Percentiles rank a stretch among this genome's conserved stretches.
These are phyloP conservation scores for Botrytis pseudocinerea DNA, from an alignment of 2,329 filamentous ascomycete genomes.

Conservation along the genomic window DNA sequence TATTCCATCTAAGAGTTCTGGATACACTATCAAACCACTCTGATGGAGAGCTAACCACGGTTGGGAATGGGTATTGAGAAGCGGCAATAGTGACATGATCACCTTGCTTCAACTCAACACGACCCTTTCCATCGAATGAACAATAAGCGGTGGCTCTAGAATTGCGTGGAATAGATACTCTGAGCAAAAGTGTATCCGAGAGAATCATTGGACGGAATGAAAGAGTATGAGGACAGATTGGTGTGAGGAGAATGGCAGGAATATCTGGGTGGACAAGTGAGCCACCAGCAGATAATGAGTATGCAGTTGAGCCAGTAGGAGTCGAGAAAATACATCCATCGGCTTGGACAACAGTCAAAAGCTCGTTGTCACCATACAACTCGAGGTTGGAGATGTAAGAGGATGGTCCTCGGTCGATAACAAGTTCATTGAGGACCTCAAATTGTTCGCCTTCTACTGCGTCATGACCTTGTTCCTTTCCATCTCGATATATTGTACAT, in stretches of 20 bases:
- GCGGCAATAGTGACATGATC: slow-evolving; percentile 96
- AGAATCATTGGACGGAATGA: slow-evolving; percentile 98
- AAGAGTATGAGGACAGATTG: slow-evolving; percentile 95
- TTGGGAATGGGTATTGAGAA: slow-evolving; percentile 95
- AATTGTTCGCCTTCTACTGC: slow-evolving; percentile 92
- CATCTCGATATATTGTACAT: slow-evolving; percentile 87
- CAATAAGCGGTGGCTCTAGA: slow-evolving; percentile 94
- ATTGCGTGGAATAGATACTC: slow-evolving; percentile 79
- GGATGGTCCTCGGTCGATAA: slow-evolving; percentile 95
- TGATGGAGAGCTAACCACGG: slow-evolving; percentile 81
- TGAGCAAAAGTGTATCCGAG: slow-evolving; percentile 89
- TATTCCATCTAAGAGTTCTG: slow-evolving; percentile 92
- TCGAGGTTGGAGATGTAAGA: slow-evolving; percentile 97
- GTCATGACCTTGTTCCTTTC: slow-evolving; percentile 58
- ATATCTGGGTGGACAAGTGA: slow-evolving; percentile 96
- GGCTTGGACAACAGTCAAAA: slow-evolving; percentile 92
- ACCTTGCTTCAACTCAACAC: slow-evolving; percentile 87
- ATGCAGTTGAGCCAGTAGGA: slow-evolving; percentile 90
- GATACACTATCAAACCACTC: slow-evolving; percentile 98
- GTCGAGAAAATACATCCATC: slow-evolving; percentile 98
- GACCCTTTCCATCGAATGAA: slow-evolving; percentile 95
- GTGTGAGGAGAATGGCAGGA: slow-evolving; percentile 91
- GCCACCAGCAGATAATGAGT: slow-evolving; percentile 92
- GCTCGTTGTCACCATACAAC: slow-evolving; percentile 91
- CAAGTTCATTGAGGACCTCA: slow-evolving; percentile 96